phyloP scores from a whole-genome alignment of 2,329 filamentous ascomycete genomes.

The Emydomyces testavorans region DNA sequence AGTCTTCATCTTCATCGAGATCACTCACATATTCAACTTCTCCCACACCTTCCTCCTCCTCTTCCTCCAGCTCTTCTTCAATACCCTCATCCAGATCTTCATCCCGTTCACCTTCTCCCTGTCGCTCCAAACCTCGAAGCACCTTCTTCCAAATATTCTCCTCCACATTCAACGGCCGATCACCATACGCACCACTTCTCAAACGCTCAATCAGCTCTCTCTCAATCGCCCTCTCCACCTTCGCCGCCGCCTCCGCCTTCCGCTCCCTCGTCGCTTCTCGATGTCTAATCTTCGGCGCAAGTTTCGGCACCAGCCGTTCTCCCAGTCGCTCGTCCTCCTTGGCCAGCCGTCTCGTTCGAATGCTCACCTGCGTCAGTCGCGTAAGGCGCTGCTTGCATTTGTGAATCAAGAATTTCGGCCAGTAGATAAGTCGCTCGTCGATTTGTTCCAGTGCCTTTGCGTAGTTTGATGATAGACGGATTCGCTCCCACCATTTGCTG shows the following conservation, averaged over 20 bases:
- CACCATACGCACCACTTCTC: constrained; percentile 85
- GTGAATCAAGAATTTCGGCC: constrained; percentile 83
- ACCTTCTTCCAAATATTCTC: constrained; percentile 97
- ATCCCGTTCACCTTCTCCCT: constrained; percentile 70
- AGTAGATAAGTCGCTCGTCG: constrained; percentile 78
- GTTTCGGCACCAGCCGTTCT: constrained; percentile 73
- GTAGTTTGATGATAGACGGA: constrained; percentile 84
- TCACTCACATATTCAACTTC: constrained; percentile 91
- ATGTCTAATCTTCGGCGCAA: constrained; percentile 78
- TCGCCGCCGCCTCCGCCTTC: constrained; percentile 71
- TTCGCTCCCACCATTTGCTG: constrained; percentile 85
- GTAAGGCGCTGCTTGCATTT: constrained; percentile 96
- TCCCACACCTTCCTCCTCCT: constrained; percentile 58
- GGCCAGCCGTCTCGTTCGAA: constrained; percentile 62
- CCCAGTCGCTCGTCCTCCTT: constrained; percentile 83
- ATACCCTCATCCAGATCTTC: constrained; percentile 82
- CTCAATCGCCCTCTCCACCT: constrained; percentile 93
- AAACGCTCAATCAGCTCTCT: constrained; percentile 84
- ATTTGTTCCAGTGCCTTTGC: constrained; percentile 77
- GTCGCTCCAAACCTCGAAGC: constrained; percentile 74
- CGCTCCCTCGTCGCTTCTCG: constrained; percentile 65
- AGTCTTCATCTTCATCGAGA: constrained; percentile 62
- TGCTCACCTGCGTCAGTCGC: constrained; percentile 79
- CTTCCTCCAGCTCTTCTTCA: constrained; percentile 62
- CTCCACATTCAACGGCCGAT: constrained; percentile 88